These are phyloP conservation scores for Yarrowia sp. DNA, from an alignment of 805 yeast species.

Conservation along the genomic window DNA sequence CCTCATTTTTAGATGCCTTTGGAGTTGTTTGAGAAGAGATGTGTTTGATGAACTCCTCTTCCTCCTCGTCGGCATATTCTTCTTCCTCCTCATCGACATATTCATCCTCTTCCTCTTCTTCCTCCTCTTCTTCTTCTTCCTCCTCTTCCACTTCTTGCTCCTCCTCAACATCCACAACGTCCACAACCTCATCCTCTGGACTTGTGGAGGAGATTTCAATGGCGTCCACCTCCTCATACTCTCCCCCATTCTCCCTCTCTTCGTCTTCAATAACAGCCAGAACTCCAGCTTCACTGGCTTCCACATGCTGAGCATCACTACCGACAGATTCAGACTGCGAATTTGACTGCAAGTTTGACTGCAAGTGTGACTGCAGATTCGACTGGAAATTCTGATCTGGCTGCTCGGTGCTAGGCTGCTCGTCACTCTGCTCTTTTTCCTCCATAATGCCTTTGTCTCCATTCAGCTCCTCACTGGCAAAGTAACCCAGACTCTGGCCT, in stretches of 20 bases:
- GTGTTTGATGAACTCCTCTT: no score
- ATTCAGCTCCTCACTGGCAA: background rate
- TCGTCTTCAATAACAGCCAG: slow-evolving; percentile 4
- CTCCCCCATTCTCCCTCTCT: background rate
- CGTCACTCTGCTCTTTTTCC: background rate
- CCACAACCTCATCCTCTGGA: background rate
- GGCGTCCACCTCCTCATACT: background rate
- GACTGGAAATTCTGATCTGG: no score
- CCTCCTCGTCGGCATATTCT: background rate
- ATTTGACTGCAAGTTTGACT: no score
- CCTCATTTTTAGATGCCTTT: background rate
- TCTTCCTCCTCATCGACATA: background rate
- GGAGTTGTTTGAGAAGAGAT: background rate
- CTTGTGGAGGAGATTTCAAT: background rate
- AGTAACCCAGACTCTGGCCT: slow-evolving; percentile 5
- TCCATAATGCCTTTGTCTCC: background rate
- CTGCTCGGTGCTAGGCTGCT: background rate
- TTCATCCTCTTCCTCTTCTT: background rate
- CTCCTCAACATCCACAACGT: no score
- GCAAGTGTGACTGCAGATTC: no score
- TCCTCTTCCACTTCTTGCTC: background rate
- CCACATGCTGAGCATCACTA: background rate
- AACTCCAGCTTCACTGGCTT: slow-evolving; percentile 14
- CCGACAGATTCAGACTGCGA: background rate
- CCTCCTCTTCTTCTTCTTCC: background rate